These are phyloP conservation scores for Carallia pectinifolia DNA, from an alignment of 345 rosid genomes.

Conservation along the genomic window DNA sequence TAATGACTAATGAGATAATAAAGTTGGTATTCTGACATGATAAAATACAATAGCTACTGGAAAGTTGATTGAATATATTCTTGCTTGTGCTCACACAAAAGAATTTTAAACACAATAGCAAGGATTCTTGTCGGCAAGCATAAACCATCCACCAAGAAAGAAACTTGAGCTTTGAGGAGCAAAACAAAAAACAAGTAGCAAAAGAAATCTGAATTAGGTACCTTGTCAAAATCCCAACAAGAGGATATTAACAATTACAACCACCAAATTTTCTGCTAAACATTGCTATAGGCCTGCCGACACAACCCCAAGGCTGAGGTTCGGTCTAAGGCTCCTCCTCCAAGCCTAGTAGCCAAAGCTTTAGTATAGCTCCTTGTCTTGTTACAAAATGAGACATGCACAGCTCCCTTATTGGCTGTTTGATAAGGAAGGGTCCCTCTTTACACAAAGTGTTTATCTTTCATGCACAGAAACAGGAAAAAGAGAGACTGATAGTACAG, in stretches of 20 bases:
- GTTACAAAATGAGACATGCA: constrained; percentile 8
- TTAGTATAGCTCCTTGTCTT: background rate
- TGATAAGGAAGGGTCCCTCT: constrained; percentile 3
- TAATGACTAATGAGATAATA: background rate
- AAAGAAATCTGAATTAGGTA: constrained; percentile 22
- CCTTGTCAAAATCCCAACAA: constrained; percentile 1
- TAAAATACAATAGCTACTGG: background rate
- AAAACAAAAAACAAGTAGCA: background rate
- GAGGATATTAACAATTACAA: background rate
- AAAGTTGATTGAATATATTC: background rate
- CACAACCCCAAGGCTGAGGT: constrained; percentile 17
- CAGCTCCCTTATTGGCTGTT: background rate
- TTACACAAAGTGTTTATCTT: background rate
- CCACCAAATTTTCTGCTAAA: constrained; percentile 10
- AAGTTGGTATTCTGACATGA: background rate
- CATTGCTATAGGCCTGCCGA: constrained; percentile 15
- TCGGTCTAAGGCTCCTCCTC: background rate
- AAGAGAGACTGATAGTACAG: background rate
- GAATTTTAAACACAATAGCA: background rate
- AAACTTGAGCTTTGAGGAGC: background rate
- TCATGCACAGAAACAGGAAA: background rate
- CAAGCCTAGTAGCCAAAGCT: constrained; percentile 8
- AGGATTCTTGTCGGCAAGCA: background rate
- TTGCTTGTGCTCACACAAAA: background rate
- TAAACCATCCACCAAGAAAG: constrained; percentile 4